Percentiles rank a stretch among this genome's conserved stretches.
Evolutionary conservation across 1,284 basidiomycete species (phyloP).

Genomic region (Apiotrichum sp.): DNA sequence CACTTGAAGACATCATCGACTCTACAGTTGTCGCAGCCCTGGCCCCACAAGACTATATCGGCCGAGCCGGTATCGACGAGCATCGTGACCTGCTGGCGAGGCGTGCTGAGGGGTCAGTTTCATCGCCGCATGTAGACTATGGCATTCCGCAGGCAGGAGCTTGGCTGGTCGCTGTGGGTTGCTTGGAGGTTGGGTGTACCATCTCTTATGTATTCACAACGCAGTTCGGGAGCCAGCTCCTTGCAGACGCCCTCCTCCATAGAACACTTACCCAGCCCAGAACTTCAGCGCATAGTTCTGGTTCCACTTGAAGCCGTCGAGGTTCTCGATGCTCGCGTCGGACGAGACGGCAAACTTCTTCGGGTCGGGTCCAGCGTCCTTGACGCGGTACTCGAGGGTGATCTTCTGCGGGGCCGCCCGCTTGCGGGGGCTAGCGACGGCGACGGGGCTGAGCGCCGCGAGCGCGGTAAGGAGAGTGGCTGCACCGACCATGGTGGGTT

Average conservation of each 20-base stretch:
- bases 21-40: neutral
- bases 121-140: too few species aligned
- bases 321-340: neutral
- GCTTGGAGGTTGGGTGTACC: too few species aligned
- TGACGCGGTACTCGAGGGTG: too few species aligned
- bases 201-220: neutral
- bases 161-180: too few species aligned
- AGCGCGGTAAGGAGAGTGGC: neutral
- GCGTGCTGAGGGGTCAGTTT: constrained; percentile 29
- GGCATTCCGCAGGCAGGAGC: too few species aligned
- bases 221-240: neutral
- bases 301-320: neutral
- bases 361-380: neutral
- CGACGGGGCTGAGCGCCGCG: neutral
- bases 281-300: neutral
- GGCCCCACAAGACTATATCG: neutral
- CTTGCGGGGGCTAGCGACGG: neutral
- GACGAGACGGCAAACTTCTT: neutral
- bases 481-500: neutral
- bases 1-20: neutral
- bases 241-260: too few species aligned
- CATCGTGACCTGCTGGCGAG: constrained; percentile 47
- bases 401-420: too few species aligned
- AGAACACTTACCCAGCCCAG: neutral
- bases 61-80: constrained; percentile 50